Evolutionary conservation across 2,329 filamentous ascomycete genomes (phyloP), one percentile per base, ranked within the genome.

Genomic region (Calonectria multiphialidica): DNA sequence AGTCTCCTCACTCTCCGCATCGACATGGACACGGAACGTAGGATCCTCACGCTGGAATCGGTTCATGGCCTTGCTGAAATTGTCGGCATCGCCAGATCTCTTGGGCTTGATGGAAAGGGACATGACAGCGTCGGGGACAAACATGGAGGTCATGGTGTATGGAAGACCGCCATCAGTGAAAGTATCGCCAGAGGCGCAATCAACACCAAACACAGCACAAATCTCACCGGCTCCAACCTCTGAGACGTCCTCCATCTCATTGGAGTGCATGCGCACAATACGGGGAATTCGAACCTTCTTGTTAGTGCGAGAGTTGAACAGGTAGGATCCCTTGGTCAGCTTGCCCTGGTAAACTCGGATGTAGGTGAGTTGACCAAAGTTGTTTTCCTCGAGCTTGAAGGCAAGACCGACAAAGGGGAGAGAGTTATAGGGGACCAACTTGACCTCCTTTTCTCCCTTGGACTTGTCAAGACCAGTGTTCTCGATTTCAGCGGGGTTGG

Each of bases 381-480:
- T 98, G 86, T 96, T 98, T 86, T 99, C 97, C 88, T 99, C 97
- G 25, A 99, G 92, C 89, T 99, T 99, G 89, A 99, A 99, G 12
- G 97, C 97, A 74, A 99, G 89, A 62, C 97, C 97, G 68, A 98
- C 95, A 81, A 98, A 98, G 0, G 97, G 97, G 28, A 98, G 88
- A 25, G 94, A 93, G 85, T 97, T 97, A 87, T 98, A 98, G 1
- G 96, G 95, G 21, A 98, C 92, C 68, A 99, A 91, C 83, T 96
- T 94, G 72, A 98, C 96, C 2, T 92, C 89, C 61, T 92, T 90
- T 84, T 99, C 97, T 50, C 88, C 88, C 79, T 94, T 91, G 81
- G 92, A 91, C 82, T 92, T 93, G 84, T 99, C 96, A 68, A 99
- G 90, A 8, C 96, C 97, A 80, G 94, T 86, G 86, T 98, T 98